phyloP scores from a whole-genome alignment of 495 filamentous ascomycete species.

The Apiosordaria backusii region DNA sequence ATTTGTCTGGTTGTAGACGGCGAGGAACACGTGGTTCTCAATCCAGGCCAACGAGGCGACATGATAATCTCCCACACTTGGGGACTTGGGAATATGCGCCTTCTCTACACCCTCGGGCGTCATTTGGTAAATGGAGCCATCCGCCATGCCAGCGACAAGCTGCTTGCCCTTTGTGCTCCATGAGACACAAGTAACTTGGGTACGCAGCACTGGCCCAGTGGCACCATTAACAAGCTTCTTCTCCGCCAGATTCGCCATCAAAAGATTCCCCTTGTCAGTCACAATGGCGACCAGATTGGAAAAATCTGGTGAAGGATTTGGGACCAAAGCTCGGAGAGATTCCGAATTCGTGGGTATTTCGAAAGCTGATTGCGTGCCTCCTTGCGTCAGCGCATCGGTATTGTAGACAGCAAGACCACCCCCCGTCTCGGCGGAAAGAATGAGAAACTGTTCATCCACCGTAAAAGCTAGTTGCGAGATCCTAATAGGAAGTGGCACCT shows the following conservation, averaged over 20 bases:
- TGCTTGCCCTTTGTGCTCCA: slow-evolving; percentile 96
- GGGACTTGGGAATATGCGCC: slow-evolving; percentile 73
- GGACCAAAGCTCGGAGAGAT: slow-evolving; percentile 67
- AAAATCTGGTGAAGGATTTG: slow-evolving; percentile 71
- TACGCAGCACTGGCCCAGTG: slow-evolving; percentile 64
- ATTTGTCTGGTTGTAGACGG: slow-evolving; percentile 63
- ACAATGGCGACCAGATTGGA: slow-evolving; percentile 71
- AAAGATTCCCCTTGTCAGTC: slow-evolving; percentile 71
- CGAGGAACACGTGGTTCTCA: slow-evolving; percentile 79
- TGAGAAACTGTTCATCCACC: slow-evolving; percentile 74
- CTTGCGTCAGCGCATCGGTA: slow-evolving; percentile 59
- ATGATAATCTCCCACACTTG: slow-evolving; percentile 64
- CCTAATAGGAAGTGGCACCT: slow-evolving; percentile 65
- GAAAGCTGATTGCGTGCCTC: slow-evolving; percentile 60
- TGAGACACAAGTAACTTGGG: slow-evolving; percentile 75
- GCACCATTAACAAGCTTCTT: slow-evolving; percentile 54
- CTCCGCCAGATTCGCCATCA: slow-evolving; percentile 75
- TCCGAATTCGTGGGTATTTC: slow-evolving; percentile 74
- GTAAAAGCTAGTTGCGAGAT: slow-evolving; percentile 90
- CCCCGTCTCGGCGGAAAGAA: slow-evolving; percentile 77
- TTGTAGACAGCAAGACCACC: slow-evolving; percentile 82
- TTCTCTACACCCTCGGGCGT: slow-evolving; percentile 72
- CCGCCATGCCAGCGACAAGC: slow-evolving; percentile 78
- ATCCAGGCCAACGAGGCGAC: slow-evolving; percentile 87
- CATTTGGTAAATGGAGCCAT: slow-evolving; percentile 81